phyloP scores from a whole-genome alignment of 192 early-diverging fungal species.

The Phycomyces nitens region DNA sequence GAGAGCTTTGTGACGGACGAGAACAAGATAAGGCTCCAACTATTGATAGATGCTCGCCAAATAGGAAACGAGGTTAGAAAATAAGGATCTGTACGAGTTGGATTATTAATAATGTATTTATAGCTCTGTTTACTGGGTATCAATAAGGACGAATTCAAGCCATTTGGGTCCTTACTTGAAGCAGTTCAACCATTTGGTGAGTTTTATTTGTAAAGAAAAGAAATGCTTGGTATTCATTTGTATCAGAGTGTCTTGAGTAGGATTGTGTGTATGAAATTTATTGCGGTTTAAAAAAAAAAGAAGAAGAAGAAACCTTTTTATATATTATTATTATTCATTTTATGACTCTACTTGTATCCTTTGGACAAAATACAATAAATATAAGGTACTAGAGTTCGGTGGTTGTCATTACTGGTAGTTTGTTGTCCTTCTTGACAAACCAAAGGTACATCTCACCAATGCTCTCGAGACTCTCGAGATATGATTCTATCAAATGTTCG shows the following conservation, averaged over 20 bases:
- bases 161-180: background rate
- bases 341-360: too few species aligned
- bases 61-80: constrained; percentile 50
- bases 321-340: too few species aligned
- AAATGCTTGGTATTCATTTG: background rate
- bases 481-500: constrained; percentile 18
- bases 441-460: constrained; percentile 41
- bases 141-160: constrained; percentile 1
- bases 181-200: constrained; percentile 14
- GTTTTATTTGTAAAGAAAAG: background rate
- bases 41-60: constrained; percentile 46
- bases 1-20: constrained; percentile 40
- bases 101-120: background rate
- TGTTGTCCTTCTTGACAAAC: constrained; percentile 25
- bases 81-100: background rate
- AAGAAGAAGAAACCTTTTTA: too few species aligned
- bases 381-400: constrained; percentile 3
- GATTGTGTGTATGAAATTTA: too few species aligned
- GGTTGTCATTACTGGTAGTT: background rate
- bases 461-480: constrained; percentile 12
- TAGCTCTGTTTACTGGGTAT: constrained; percentile 6
- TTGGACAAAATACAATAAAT: constrained; percentile 4
- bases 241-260: too few species aligned
- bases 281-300: too few species aligned
- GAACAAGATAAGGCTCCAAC: constrained; percentile 57